Conservation (phyloP, 2,329 filamentous ascomycete genomes). For the Xylariomycetidae sp. region DNA sequence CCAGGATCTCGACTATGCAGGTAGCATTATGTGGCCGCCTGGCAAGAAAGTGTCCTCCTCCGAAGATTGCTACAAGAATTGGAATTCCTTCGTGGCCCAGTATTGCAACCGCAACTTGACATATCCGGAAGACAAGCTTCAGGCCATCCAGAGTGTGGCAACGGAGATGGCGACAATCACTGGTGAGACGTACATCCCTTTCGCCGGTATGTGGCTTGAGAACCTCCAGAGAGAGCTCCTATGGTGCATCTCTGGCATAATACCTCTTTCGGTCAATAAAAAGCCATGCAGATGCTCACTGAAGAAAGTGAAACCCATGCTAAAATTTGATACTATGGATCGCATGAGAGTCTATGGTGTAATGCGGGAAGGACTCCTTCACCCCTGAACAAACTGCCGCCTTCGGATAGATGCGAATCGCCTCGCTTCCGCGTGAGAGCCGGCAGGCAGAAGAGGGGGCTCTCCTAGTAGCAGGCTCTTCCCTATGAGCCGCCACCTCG, state of each 20-base stretch:
- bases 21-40: slow-evolving; percentile 10
- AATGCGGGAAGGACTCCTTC: no score
- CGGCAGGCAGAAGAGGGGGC: no score
- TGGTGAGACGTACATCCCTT: slow-evolving; percentile 8
- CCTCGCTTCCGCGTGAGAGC: no score
- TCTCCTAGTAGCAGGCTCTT: no score
- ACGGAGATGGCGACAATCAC: slow-evolving; percentile 9
- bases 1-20: slow-evolving; percentile 6
- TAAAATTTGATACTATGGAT: no score
- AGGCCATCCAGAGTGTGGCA: slow-evolving; percentile 13
- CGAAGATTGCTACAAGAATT: slow-evolving; percentile 5
- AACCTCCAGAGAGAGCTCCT: slow-evolving; percentile 10
- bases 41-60: background rate
- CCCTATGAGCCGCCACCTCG: no score
- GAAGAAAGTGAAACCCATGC: no score
- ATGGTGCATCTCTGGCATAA: slow-evolving; percentile 8
- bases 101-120: slow-evolving; percentile 11
- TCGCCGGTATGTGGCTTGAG: slow-evolving; percentile 10
- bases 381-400: no score
- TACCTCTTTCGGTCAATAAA: no score
- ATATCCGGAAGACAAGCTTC: slow-evolving; percentile 9
- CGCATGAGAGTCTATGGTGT: no score
- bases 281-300: no score
- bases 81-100: slow-evolving; percentile 9
- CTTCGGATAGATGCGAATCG: no score